Conservation (phyloP, 2,329 filamentous ascomycete species). For the Alternaria sp. region DNA sequence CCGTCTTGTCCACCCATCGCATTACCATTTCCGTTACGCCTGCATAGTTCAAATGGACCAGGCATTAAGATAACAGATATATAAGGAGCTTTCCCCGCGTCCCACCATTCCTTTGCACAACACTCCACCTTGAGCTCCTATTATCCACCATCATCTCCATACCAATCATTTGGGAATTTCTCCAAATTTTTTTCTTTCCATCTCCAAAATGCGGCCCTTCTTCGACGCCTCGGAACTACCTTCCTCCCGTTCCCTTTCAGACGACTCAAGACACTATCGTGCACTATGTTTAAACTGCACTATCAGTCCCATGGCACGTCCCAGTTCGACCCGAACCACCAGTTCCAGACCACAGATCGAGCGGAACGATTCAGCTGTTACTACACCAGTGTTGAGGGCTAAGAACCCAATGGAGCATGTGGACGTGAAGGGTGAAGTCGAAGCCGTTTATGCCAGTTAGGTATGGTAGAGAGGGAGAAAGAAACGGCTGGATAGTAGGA, state of each 20-base stretch:
- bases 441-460: not conserved
- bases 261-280: constrained; percentile 1
- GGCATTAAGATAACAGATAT: not conserved
- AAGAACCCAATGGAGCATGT: not conserved
- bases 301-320: not conserved
- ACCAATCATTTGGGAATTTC: not conserved
- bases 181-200: no score
- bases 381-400: not conserved
- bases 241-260: not conserved
- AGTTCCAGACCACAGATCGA: not conserved
- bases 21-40: not conserved
- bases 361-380: not conserved
- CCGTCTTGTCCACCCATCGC: not conserved
- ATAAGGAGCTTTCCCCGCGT: not conserved
- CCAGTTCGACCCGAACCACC: not conserved
- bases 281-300: not conserved
- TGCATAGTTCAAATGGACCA: not conserved
- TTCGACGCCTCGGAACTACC: constrained; percentile 25
- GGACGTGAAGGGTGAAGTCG: not conserved
- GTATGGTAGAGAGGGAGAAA: not conserved
- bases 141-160: not conserved
- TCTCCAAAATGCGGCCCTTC: constrained; percentile 9
- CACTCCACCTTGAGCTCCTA: not conserved
- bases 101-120: not conserved
- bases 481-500: not conserved